phyloP scores from a whole-genome alignment of 495 filamentous ascomycete species.

The Tuber calosporum region DNA sequence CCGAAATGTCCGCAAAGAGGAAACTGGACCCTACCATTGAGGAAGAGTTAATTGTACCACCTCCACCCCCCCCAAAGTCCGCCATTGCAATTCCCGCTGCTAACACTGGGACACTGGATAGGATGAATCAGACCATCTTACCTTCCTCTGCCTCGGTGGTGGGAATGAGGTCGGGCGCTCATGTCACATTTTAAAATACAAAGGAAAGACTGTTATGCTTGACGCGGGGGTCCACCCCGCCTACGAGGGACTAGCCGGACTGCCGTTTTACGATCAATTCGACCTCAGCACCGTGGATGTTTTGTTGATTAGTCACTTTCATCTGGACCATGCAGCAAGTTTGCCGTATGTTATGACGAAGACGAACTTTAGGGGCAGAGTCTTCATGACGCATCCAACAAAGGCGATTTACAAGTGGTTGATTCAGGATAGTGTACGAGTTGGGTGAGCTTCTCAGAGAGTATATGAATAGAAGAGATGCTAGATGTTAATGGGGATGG shows the following conservation, averaged over 20 bases:
- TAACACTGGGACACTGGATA: slow-evolving; percentile 11
- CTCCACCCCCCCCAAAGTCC: background rate
- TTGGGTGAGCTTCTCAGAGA: slow-evolving; percentile 49
- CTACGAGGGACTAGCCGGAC: slow-evolving; percentile 86
- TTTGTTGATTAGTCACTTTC: slow-evolving; percentile 97
- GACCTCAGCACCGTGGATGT: slow-evolving; percentile 96
- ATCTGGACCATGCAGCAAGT: slow-evolving; percentile 92
- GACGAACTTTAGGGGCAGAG: slow-evolving; percentile 90
- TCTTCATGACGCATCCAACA: slow-evolving; percentile 98
- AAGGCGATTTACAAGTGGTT: slow-evolving; percentile 99
- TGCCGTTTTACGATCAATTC: slow-evolving; percentile 98
- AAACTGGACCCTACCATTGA: slow-evolving; percentile 44
- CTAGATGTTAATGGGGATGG: background rate
- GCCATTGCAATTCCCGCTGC: background rate
- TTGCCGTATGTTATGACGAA: slow-evolving; percentile 95
- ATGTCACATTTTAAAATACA: slow-evolving; percentile 97
- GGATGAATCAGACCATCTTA: slow-evolving; percentile 66
- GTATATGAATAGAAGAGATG: background rate
- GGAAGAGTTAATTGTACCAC: slow-evolving; percentile 38
- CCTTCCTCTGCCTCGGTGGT: slow-evolving; percentile 86
- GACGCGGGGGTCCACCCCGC: slow-evolving; percentile 95
- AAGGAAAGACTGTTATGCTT: slow-evolving; percentile 98
- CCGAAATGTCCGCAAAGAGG: slow-evolving; percentile 48
- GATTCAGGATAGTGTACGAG: slow-evolving; percentile 89
- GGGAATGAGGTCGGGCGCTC: slow-evolving; percentile 96